These are phyloP conservation scores for Mycena indigotica DNA, from an alignment of 768 basidiomycete genomes.

Conservation along the genomic window DNA sequence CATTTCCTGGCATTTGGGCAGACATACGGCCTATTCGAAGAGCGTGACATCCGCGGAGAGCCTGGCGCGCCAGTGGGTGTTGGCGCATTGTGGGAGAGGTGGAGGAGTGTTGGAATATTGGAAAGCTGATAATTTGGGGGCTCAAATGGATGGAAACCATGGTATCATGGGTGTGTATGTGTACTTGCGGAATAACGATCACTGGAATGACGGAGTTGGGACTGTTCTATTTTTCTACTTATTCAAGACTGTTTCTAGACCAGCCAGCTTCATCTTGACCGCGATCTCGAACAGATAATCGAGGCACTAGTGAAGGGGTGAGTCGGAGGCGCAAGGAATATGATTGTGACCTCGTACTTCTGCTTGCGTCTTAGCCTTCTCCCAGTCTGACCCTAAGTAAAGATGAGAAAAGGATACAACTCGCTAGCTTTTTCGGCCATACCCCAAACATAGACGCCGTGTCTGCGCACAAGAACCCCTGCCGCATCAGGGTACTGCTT, in stretches of 20 bases:
- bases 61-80: constrained; percentile 66
- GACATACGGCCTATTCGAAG: constrained; percentile 89
- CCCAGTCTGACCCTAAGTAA: constrained; percentile 64
- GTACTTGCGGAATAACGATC: no score
- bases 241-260: constrained; percentile 33
- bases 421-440: constrained; percentile 5
- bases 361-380: constrained; percentile 87
- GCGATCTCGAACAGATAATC: constrained; percentile 91
- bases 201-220: no score
- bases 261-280: constrained; percentile 76
- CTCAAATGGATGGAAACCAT: neutral
- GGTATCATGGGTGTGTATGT: no score
- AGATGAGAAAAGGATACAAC: constrained; percentile 3
- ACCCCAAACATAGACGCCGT: constrained; percentile 90
- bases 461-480: constrained; percentile 74
- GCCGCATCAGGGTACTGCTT: constrained; percentile 74
- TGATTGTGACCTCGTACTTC: constrained; percentile 48
- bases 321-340: neutral
- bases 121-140: constrained; percentile 40
- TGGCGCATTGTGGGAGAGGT: constrained; percentile 83
- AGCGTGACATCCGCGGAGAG: constrained; percentile 84
- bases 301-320: constrained; percentile 61
- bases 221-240: neutral
- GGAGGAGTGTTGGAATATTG: constrained; percentile 81
- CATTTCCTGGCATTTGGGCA: constrained; percentile 96